Evolutionary conservation across 106 monocot genomes (phyloP).

Genomic region (Acorus gramineus): DNA sequence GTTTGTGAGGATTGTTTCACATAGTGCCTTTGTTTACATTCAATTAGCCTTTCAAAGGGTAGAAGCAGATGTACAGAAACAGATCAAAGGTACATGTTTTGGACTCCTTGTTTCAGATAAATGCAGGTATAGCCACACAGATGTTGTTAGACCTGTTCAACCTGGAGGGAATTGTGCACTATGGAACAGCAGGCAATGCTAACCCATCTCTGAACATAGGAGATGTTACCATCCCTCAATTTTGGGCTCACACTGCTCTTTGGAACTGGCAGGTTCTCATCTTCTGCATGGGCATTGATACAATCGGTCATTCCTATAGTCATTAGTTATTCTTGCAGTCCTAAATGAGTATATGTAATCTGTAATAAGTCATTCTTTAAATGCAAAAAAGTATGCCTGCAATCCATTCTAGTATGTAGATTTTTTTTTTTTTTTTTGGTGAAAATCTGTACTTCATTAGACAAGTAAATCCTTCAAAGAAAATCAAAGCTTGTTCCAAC

Average conservation of each 20-base stretch:
- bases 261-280: slow-evolving; percentile 49
- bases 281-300: too few species aligned
- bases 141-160: slow-evolving; percentile 37
- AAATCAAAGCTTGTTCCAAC: background rate
- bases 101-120: slow-evolving; percentile 20
- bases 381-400: too few species aligned
- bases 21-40: too few species aligned
- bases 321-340: too few species aligned
- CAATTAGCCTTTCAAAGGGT: too few species aligned
- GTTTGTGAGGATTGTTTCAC: too few species aligned
- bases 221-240: slow-evolving; percentile 39
- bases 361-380: background rate
- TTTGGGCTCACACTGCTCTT: slow-evolving; percentile 42
- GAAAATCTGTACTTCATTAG: too few species aligned
- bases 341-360: background rate
- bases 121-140: slow-evolving; percentile 42
- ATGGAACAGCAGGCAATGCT: slow-evolving; percentile 49
- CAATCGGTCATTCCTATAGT: too few species aligned
- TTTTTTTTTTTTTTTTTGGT: too few species aligned
- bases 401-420: too few species aligned
- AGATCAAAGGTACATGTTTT: background rate
- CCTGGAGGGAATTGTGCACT: slow-evolving; percentile 44
- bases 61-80: background rate
- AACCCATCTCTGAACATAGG: slow-evolving; percentile 34
- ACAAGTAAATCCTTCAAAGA: too few species aligned